Evolutionary conservation across 768 basidiomycete species (phyloP).

Genomic region (Leccinum aurantiacum): DNA sequence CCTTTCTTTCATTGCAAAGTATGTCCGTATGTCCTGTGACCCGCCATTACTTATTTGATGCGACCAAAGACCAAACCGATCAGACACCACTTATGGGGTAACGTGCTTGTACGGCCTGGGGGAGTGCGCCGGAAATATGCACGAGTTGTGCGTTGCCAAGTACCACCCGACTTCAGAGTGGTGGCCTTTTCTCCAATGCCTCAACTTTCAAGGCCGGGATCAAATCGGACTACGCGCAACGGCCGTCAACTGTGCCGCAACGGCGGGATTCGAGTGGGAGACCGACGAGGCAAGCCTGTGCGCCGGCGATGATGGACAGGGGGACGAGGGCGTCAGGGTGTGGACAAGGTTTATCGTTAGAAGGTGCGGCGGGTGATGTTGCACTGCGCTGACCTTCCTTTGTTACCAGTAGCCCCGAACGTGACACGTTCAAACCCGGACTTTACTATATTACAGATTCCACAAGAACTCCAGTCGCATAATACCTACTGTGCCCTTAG

Average conservation of each 20-base stretch:
- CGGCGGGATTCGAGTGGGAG: slow-evolving; percentile 70
- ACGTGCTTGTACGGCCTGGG: slow-evolving; percentile 75
- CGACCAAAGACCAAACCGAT: slow-evolving; percentile 53
- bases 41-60: slow-evolving; percentile 11
- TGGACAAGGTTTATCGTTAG: slow-evolving; percentile 3
- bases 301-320: slow-evolving; percentile 60
- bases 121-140: slow-evolving; percentile 88
- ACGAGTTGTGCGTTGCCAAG: slow-evolving; percentile 79
- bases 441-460: slow-evolving; percentile 59
- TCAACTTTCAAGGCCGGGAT: slow-evolving; percentile 62
- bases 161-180: slow-evolving; percentile 54
- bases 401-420: slow-evolving; percentile 52
- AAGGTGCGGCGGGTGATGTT: slow-evolving; percentile 3
- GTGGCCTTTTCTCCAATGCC: slow-evolving; percentile 85
- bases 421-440: slow-evolving; percentile 58
- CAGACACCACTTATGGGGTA: slow-evolving; percentile 70
- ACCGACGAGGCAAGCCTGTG: slow-evolving; percentile 54
- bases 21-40: slow-evolving; percentile 30
- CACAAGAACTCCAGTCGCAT: slow-evolving; percentile 63
- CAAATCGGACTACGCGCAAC: slow-evolving; percentile 65
- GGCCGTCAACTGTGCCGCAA: slow-evolving; percentile 63
- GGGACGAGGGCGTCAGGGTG: slow-evolving; percentile 53
- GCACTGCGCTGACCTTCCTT: slow-evolving; percentile 47
- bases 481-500: slow-evolving; percentile 42
- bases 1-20: slow-evolving; percentile 76